These are phyloP conservation scores for Dactylonectria macrodidyma DNA, from an alignment of 2,329 filamentous ascomycete species.

Conservation along the genomic window DNA sequence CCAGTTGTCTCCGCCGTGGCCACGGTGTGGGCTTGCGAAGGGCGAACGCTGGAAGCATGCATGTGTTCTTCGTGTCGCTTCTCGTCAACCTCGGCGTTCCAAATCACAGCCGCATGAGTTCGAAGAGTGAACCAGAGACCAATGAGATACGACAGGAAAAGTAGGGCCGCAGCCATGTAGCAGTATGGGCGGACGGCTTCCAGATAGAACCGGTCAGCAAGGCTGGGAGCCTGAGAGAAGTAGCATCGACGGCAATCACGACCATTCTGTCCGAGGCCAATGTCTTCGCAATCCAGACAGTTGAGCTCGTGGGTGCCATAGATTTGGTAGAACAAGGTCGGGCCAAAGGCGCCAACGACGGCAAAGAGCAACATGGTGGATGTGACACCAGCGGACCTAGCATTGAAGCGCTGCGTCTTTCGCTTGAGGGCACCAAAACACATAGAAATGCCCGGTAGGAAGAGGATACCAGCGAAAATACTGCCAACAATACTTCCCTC, in stretches of 20 bases:
- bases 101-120: slow-evolving; percentile 97
- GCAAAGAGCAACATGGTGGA: slow-evolving; percentile 98
- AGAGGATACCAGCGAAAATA: slow-evolving; percentile 96
- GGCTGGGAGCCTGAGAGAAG: slow-evolving; percentile 88
- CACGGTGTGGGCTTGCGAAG: slow-evolving; percentile 54
- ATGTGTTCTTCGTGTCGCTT: slow-evolving; percentile 75
- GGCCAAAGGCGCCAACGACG: slow-evolving; percentile 94
- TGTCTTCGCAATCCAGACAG: slow-evolving; percentile 77
- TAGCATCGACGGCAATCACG: slow-evolving; percentile 93
- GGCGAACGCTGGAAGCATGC: slow-evolving; percentile 51
- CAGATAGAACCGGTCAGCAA: slow-evolving; percentile 90
- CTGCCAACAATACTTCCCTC: slow-evolving; percentile 98
- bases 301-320: slow-evolving; percentile 98
- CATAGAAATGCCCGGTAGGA: slow-evolving; percentile 96
- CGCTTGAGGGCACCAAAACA: slow-evolving; percentile 98
- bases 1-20: slow-evolving; percentile 62
- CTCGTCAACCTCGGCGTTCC: slow-evolving; percentile 88
- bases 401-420: slow-evolving; percentile 98
- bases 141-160: slow-evolving; percentile 95
- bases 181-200: slow-evolving; percentile 95
- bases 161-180: slow-evolving; percentile 85
- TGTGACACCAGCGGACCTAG: slow-evolving; percentile 94
- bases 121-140: slow-evolving; percentile 95
- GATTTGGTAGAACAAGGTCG: slow-evolving; percentile 98
- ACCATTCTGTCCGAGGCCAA: slow-evolving; percentile 54